phyloP scores from a whole-genome alignment of 106 monocot species.

The Allium fistulosum region DNA sequence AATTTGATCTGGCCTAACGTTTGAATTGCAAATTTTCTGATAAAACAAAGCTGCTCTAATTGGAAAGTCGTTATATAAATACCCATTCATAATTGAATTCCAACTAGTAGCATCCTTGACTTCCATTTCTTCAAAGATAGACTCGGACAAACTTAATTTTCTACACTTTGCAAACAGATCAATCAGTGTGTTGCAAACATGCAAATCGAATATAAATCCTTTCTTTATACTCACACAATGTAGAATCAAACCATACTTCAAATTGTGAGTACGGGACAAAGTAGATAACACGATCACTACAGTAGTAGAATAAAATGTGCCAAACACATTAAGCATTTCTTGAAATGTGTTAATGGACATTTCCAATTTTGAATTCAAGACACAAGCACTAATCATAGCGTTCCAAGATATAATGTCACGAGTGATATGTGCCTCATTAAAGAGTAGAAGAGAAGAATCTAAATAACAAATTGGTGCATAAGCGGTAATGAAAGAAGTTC shows the following conservation, averaged over 20 bases:
- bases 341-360: constrained; percentile 11
- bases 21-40: constrained; percentile 25
- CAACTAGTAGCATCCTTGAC: constrained; percentile 41
- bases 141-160: constrained; percentile 22
- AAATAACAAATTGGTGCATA: constrained; percentile 25
- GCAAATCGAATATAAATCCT: constrained; percentile 8
- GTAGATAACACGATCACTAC: constrained; percentile 34
- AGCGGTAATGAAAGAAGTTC: constrained; percentile 35
- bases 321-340: constrained; percentile 20
- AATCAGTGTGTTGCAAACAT: constrained; percentile 43
- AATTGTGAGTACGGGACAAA: constrained; percentile 15
- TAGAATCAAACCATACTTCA: constrained; percentile 30
- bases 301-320: constrained; percentile 36
- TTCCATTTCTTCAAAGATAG: constrained; percentile 29
- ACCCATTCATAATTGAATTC: constrained; percentile 56
- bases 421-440: constrained; percentile 13
- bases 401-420: constrained; percentile 46
- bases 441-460: constrained; percentile 30
- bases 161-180: constrained; percentile 65
- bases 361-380: constrained; percentile 16
- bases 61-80: constrained; percentile 19
- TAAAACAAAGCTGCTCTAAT: constrained; percentile 25
- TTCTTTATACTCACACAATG: constrained; percentile 32
- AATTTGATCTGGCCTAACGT: constrained; percentile 28
- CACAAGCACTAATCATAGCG: constrained; percentile 25